Percentiles rank a stretch among this genome's conserved stretches.
Conservation (phyloP, 352 stramenopile genomes). For the Phytophthora fragariaefolia region DNA sequence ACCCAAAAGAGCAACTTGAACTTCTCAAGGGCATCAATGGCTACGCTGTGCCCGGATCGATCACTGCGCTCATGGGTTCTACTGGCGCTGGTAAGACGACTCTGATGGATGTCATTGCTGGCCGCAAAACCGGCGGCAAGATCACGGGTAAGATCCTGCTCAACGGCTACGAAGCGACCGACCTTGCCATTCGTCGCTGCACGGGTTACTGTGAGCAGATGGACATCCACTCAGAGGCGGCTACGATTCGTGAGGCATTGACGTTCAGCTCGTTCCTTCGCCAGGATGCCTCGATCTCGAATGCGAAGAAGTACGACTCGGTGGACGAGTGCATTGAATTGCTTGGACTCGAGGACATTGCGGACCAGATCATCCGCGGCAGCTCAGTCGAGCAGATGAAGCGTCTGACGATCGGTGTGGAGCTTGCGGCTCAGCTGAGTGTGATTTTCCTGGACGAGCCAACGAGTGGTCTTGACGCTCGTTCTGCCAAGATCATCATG, state of each 20-base stretch:
- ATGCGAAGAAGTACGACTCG: slow-evolving; percentile 35
- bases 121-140: slow-evolving; percentile 1
- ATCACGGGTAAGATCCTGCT: slow-evolving; percentile 12
- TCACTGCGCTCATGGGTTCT: background rate
- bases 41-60: background rate
- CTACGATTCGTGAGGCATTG: slow-evolving; percentile 68
- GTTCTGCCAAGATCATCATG: slow-evolving; percentile 18
- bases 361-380: slow-evolving; percentile 40
- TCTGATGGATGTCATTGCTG: background rate
- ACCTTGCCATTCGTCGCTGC: slow-evolving; percentile 50
- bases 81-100: slow-evolving; percentile 2
- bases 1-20: slow-evolving; percentile 13
- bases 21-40: slow-evolving; percentile 19
- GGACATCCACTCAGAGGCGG: slow-evolving; percentile 85
- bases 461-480: slow-evolving; percentile 13
- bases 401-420: slow-evolving; percentile 65
- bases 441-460: slow-evolving; percentile 27
- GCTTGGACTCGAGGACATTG: slow-evolving; percentile 34
- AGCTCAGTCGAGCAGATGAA: slow-evolving; percentile 33
- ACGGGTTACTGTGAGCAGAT: slow-evolving; percentile 82
- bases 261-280: slow-evolving; percentile 83
- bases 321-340: slow-evolving; percentile 31
- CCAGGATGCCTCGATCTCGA: slow-evolving; percentile 28
- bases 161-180: slow-evolving; percentile 49
- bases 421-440: slow-evolving; percentile 50